These are phyloP conservation scores for Corniculantispora saksenae DNA, from an alignment of 2,329 filamentous ascomycete genomes.

Conservation along the genomic window DNA sequence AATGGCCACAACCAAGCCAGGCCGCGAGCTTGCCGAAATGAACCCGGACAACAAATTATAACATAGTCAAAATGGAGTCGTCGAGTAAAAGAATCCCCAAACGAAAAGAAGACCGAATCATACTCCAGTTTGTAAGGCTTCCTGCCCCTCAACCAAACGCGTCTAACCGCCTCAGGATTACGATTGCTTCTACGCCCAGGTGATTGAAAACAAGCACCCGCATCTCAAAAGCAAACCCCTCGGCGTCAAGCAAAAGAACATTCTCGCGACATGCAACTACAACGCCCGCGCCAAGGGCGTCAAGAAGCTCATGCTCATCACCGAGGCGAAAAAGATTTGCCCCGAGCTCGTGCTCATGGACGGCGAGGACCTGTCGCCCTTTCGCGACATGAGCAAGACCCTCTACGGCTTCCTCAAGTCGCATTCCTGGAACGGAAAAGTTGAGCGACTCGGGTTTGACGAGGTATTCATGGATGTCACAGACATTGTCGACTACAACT, in stretches of 20 bases:
- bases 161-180: slow-evolving; percentile 57
- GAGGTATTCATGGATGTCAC: slow-evolving; percentile 82
- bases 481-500: slow-evolving; percentile 82
- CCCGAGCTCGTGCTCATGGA: slow-evolving; percentile 84
- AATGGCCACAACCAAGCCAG: background rate
- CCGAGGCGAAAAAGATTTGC: slow-evolving; percentile 76
- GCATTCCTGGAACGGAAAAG: slow-evolving; percentile 75
- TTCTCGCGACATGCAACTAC: slow-evolving; percentile 92
- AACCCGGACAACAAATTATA: background rate
- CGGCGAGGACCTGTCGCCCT: slow-evolving; percentile 82
- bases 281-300: slow-evolving; percentile 74
- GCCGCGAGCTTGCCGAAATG: background rate
- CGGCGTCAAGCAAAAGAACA: slow-evolving; percentile 90
- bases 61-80: slow-evolving; percentile 18
- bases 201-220: slow-evolving; percentile 80
- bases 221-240: slow-evolving; percentile 71
- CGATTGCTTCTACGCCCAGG: slow-evolving; percentile 93
- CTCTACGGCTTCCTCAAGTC: slow-evolving; percentile 72
- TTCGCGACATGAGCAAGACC: slow-evolving; percentile 82
- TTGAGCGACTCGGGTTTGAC: slow-evolving; percentile 85
- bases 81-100: slow-evolving; percentile 36
- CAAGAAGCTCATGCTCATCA: slow-evolving; percentile 81
- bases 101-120: slow-evolving; percentile 65
- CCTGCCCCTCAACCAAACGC: slow-evolving; percentile 17
- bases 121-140: slow-evolving; percentile 75